Evolutionary conservation across 2,329 filamentous ascomycete species (phyloP).

Genomic region (Colletotrichum musae): DNA sequence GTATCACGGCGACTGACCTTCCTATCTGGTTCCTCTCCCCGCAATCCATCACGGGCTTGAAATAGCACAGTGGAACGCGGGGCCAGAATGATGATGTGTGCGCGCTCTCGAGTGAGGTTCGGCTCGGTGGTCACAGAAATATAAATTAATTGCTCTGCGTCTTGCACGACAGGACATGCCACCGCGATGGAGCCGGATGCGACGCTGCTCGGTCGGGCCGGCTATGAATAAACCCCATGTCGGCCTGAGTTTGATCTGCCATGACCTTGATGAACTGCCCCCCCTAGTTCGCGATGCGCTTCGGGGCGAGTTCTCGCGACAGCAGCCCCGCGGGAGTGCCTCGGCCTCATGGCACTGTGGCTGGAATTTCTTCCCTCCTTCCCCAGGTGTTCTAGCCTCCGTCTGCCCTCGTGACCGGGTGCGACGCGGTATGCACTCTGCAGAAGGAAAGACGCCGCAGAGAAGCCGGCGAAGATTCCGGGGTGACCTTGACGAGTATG

Average conservation of each 20-base stretch:
- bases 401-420: too few relatives aligned
- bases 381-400: too few relatives aligned
- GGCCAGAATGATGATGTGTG: background rate
- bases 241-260: background rate
- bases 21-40: conserved; percentile 10
- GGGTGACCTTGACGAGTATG: background rate
- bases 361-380: background rate
- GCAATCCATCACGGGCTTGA: background rate
- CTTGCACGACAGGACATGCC: conserved; percentile 1
- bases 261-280: background rate
- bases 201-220: conserved; percentile 19
- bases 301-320: background rate
- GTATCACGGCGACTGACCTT: conserved; percentile 20
- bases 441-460: conserved; percentile 8
- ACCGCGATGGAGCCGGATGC: conserved; percentile 27
- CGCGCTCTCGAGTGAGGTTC: background rate
- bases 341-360: conserved; percentile 14
- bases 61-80: background rate
- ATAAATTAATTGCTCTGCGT: background rate
- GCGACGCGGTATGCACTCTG: too few relatives aligned
- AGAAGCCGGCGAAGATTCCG: conserved; percentile 12
- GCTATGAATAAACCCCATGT: conserved; percentile 2
- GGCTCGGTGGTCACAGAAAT: background rate
- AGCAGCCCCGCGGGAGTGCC: background rate
- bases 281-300: background rate